Evolutionary conservation across 2,329 filamentous ascomycete species (phyloP), one percentile per base, ranked within the genome.

Genomic region (Sporothrix mexicana): DNA sequence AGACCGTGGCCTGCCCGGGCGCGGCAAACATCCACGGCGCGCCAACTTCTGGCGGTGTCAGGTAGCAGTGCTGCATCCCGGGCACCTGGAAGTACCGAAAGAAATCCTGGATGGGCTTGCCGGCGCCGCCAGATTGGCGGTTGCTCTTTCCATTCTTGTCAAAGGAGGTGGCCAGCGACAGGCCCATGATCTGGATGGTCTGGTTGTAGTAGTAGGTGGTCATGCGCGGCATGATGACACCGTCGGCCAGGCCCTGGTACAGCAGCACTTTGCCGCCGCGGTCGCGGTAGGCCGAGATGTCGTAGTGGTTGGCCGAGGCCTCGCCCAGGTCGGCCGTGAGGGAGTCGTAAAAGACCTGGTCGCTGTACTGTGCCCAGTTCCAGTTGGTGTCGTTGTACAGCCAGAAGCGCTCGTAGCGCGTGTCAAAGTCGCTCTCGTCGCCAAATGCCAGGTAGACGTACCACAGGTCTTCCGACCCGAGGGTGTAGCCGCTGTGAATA

Each of bases 11-110:
- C 73, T 81, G 78, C 30, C 75, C 77, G 4, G 79, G 77, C 3
- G 75, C 80, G 0, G 74, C 80, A 55, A 83, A 78, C 70, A 79
- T 77, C 79, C 80, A 83, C 6, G 82, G 82, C 23, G 81, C 81
- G 15, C 73, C 45, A 3, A 76, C 74, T 45, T 78, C 76, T 7
- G 77, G 75, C 1, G 77, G 74, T 10, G 80, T 77, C 41, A 74
- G 73, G 47, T 73, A 74, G 72, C 87, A 89, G 76, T 88, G 87
- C 3, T 78, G 80, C 80, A 88, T 84, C 0, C 86, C 87, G 1
- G 86, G 85, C 6, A 88, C 82, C 3, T 80, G 77, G 77, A 88
- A 88, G 75, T 86, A 81, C 1, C 81, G 77, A 78, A 87, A 89
- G 77, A 86, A 86, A 17, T 85, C 83, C 1, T 82, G 83, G 55